Conservation (phyloP, 2,329 filamentous ascomycete species). For the Cercospora sp. region DNA sequence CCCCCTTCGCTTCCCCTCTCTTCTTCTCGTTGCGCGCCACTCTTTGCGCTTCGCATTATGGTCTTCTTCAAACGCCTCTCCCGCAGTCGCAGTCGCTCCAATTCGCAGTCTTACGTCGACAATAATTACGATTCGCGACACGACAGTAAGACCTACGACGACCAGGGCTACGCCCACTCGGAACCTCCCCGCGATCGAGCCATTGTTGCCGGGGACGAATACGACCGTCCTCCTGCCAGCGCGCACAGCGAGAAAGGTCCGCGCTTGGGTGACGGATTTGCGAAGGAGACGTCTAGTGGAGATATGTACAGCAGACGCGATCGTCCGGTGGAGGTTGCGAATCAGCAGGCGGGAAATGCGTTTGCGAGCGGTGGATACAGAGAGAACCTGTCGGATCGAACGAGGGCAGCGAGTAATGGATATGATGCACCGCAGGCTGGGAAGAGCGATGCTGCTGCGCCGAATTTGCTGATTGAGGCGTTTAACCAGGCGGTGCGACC, state of each 20-base stretch:
- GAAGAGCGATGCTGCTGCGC: conserved; percentile 45
- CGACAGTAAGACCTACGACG: conserved; percentile 48
- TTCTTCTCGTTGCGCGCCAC: not conserved
- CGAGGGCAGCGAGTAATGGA: conserved; percentile 15
- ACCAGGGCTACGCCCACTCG: conserved; percentile 40
- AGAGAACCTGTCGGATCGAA: conserved; percentile 7
- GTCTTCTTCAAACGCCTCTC: conserved; percentile 52
- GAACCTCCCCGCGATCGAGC: conserved; percentile 23
- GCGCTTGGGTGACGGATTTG: conserved; percentile 26
- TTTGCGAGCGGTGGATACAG: not conserved
- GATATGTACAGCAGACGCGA: conserved; percentile 49
- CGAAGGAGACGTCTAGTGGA: conserved; percentile 24
- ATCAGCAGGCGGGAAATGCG: conserved; percentile 16
- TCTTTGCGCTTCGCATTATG: conserved; percentile 30
- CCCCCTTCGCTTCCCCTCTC: conserved; percentile 3
- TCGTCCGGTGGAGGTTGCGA: conserved; percentile 43
- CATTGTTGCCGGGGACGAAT: conserved; percentile 38
- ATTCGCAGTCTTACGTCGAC: conserved; percentile 53
- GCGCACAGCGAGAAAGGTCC: conserved; percentile 37
- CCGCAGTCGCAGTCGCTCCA: conserved; percentile 45
- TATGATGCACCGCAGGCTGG: conserved; percentile 27
- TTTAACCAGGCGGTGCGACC: conserved; percentile 56
- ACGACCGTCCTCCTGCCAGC: conserved; percentile 31
- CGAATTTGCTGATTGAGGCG: conserved; percentile 53
- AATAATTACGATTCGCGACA: conserved; percentile 43